Percentiles rank a stretch among this genome's conserved stretches.
phyloP scores from a whole-genome alignment of 345 rosid genomes.

The Aurinia saxatilis region DNA sequence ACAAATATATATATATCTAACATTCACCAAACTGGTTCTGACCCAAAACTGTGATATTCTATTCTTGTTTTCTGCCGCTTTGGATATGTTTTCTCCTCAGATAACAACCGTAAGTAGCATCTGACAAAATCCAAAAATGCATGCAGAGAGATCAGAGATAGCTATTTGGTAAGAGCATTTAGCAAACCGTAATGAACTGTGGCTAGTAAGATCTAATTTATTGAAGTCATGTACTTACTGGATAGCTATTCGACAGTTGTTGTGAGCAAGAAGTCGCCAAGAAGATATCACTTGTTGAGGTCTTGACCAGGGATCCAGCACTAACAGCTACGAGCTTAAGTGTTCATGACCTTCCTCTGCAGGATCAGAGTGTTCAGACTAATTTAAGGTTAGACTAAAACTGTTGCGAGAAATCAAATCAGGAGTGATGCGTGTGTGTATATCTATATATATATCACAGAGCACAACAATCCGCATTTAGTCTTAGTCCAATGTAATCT shows the following conservation, averaged over 20 bases:
- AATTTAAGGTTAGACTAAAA: conserved; percentile 24
- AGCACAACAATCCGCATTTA: neutral
- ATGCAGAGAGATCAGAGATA: conserved; percentile 9
- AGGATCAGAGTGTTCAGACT: conserved; percentile 33
- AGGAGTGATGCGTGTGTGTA: neutral
- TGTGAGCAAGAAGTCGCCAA: conserved; percentile 29
- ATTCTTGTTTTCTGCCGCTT: conserved; percentile 1
- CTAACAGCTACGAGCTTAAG: conserved; percentile 35
- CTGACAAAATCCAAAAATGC: conserved; percentile 13
- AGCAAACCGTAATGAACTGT: no score
- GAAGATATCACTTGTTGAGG: conserved; percentile 33
- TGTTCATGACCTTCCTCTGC: conserved; percentile 43
- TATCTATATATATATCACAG: neutral
- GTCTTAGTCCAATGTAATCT: neutral
- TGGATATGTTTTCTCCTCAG: conserved; percentile 13
- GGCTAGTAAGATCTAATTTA: neutral
- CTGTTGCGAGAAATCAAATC: neutral
- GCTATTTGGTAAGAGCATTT: neutral
- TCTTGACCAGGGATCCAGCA: conserved; percentile 30
- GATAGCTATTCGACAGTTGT: conserved; percentile 6
- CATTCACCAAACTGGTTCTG: conserved; percentile 4
- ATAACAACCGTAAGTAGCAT: conserved; percentile 11
- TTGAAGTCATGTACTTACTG: conserved; percentile 4
- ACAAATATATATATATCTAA: conserved; percentile 10
- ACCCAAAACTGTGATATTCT: conserved; percentile 6